Evolutionary conservation across 345 rosid species (phyloP).

Genomic region (Moricandia arvensis): DNA sequence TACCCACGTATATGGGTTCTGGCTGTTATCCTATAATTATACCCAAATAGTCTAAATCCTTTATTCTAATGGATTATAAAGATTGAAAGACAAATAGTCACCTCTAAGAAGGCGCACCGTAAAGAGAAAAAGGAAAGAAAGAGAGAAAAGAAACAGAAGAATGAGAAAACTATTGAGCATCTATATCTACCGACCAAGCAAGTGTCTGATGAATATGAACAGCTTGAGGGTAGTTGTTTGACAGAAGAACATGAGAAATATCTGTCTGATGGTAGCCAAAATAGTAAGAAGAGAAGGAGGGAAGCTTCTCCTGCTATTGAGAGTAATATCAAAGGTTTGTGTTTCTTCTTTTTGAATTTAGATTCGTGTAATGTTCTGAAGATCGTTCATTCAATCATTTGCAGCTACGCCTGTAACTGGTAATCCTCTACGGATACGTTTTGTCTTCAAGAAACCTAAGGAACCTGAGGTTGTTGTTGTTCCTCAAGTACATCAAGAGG

Average conservation of each 20-base stretch:
- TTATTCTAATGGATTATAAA: slow-evolving; percentile 40
- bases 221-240: slow-evolving; percentile 30
- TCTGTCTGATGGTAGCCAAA: slow-evolving; percentile 49
- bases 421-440: slow-evolving; percentile 48
- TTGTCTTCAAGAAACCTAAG: slow-evolving; percentile 39
- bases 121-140: slow-evolving; percentile 38
- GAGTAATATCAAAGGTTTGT: slow-evolving; percentile 42
- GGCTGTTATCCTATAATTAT: slow-evolving; percentile 11
- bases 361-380: neutral
- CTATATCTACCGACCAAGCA: neutral
- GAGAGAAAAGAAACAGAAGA: slow-evolving; percentile 13
- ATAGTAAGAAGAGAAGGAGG: slow-evolving; percentile 47
- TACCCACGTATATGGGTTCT: slow-evolving; percentile 22
- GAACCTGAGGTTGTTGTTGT: slow-evolving; percentile 26
- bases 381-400: neutral
- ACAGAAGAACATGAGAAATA: slow-evolving; percentile 29
- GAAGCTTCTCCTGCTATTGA: slow-evolving; percentile 21
- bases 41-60: slow-evolving; percentile 36
- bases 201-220: slow-evolving; percentile 31
- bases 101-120: slow-evolving; percentile 8
- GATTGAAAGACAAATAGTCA: slow-evolving; percentile 23
- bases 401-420: slow-evolving; percentile 39
- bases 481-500: neutral
- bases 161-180: slow-evolving; percentile 11
- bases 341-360: neutral